These are phyloP conservation scores for Beauveria medogensis DNA, from an alignment of 2,329 filamentous ascomycete genomes.

Conservation along the genomic window DNA sequence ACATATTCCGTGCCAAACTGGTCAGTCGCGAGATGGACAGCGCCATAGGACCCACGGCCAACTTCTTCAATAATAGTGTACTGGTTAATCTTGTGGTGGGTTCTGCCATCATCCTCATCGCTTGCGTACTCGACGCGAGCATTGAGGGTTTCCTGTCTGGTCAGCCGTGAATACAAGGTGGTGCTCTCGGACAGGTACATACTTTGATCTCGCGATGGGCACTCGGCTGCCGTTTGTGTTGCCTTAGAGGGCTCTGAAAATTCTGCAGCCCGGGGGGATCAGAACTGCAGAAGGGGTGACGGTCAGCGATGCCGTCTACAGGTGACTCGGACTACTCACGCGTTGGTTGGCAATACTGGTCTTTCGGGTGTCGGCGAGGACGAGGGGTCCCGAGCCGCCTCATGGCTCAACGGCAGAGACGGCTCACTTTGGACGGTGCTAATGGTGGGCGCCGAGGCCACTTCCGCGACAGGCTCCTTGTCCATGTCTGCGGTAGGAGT, in stretches of 20 bases:
- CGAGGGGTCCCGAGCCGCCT: background rate
- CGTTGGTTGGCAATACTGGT: background rate
- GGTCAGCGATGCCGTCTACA: background rate
- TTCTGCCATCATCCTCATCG: slow-evolving; percentile 71
- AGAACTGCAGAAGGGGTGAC: slow-evolving; percentile 26
- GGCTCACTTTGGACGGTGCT: background rate
- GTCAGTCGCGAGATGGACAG: slow-evolving; percentile 83
- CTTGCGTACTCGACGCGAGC: slow-evolving; percentile 80
- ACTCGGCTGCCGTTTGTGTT: slow-evolving; percentile 50
- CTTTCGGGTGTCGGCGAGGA: background rate
- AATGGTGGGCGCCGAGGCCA: background rate
- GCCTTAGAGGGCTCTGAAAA: slow-evolving; percentile 47
- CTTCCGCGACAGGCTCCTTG: background rate
- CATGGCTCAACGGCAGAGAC: background rate
- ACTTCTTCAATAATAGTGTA: slow-evolving; percentile 93
- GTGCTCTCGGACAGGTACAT: background rate
- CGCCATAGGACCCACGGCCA: slow-evolving; percentile 90
- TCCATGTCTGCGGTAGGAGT: background rate
- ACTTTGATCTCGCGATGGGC: slow-evolving; percentile 52
- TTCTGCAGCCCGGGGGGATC: slow-evolving; percentile 31
- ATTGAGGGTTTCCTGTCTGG: slow-evolving; percentile 74
- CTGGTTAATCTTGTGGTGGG: slow-evolving; percentile 86
- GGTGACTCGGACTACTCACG: slow-evolving; percentile 28
- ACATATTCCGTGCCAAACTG: slow-evolving; percentile 92
- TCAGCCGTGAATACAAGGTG: slow-evolving; percentile 11